Percentiles rank a stretch among this genome's conserved stretches.
These are phyloP conservation scores for Lichtheimia ornata DNA, from an alignment of 371 early-diverging fungal species.

Conservation along the genomic window DNA sequence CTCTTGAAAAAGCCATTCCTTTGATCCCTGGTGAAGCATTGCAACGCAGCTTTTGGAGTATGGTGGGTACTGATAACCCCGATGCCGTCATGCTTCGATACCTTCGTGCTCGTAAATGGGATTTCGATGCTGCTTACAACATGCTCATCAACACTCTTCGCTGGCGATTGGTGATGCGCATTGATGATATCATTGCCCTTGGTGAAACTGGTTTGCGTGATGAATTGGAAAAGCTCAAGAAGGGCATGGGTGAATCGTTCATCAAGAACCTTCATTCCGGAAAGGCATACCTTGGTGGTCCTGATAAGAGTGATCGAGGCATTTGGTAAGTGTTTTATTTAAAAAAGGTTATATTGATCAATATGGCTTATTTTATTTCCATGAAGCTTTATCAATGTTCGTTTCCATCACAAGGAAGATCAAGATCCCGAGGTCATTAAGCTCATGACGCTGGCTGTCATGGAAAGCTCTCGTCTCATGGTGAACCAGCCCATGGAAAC, in stretches of 20 bases:
- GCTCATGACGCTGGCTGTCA: slow-evolving; percentile 70
- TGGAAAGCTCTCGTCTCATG: slow-evolving; percentile 84
- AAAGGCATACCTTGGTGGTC: slow-evolving; percentile 52
- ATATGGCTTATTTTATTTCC: neutral
- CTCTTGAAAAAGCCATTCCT: slow-evolving; percentile 41
- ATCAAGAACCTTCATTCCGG: slow-evolving; percentile 43
- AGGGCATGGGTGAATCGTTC: slow-evolving; percentile 39
- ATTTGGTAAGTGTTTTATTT: slow-evolving; percentile 53
- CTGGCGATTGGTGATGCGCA: slow-evolving; percentile 60
- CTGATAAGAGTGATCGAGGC: slow-evolving; percentile 49
- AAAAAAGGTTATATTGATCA: neutral
- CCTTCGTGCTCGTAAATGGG: slow-evolving; percentile 76
- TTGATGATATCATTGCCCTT: slow-evolving; percentile 47
- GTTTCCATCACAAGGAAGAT: slow-evolving; percentile 57
- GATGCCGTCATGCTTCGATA: slow-evolving; percentile 65
- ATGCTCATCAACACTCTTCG: slow-evolving; percentile 61
- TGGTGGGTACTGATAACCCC: slow-evolving; percentile 61
- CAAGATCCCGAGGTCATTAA: slow-evolving; percentile 61
- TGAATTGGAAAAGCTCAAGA: slow-evolving; percentile 42
- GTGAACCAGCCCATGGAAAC: slow-evolving; percentile 76
- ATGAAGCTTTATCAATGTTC: slow-evolving; percentile 63
- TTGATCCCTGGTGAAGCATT: slow-evolving; percentile 39
- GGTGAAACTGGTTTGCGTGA: slow-evolving; percentile 47
- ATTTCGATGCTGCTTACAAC: slow-evolving; percentile 56
- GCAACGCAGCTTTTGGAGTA: slow-evolving; percentile 51